Conservation (phyloP, 176 grass and related monocot species). For the Raddia guianensis region DNA sequence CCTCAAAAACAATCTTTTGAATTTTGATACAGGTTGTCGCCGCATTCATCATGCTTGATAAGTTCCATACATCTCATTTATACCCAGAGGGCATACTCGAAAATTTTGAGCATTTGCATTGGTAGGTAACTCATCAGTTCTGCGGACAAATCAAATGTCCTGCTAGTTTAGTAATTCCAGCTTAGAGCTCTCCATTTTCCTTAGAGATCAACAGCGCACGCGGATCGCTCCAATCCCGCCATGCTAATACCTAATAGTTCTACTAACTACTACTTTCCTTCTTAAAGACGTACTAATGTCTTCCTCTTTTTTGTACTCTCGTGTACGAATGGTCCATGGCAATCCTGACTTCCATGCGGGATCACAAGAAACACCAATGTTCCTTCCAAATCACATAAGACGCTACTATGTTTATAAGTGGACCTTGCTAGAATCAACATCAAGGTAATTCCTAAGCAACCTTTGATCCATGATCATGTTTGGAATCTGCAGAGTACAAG, state of each 20-base stretch:
- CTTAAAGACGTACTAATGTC: neutral
- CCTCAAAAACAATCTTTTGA: neutral
- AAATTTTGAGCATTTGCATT: neutral
- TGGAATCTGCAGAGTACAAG: constrained; percentile 35
- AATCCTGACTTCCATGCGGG: constrained; percentile 24
- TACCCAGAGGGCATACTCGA: neutral
- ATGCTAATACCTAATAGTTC: constrained; percentile 23
- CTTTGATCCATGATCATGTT: constrained; percentile 43
- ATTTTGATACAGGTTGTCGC: no score
- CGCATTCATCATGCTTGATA: neutral
- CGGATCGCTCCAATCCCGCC: neutral
- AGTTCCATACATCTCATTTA: neutral
- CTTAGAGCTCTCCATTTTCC: neutral
- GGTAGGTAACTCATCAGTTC: neutral
- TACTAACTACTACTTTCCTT: neutral
- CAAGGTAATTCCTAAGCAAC: constrained; percentile 33
- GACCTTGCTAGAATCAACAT: constrained; percentile 37
- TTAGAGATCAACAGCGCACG: constrained; percentile 13
- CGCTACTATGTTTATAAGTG: constrained; percentile 28
- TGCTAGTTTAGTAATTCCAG: constrained; percentile 3
- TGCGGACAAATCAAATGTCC: neutral
- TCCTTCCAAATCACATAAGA: constrained; percentile 18
- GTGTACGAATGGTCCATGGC: constrained; percentile 4
- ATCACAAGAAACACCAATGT: constrained; percentile 21
- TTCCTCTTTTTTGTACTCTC: constrained; percentile 13